A percentile compares a stretch with the other conserved stretches of the same genome.
Evolutionary conservation across 2,329 filamentous ascomycete species (phyloP).

Genomic region (Beauveria bassiana): DNA sequence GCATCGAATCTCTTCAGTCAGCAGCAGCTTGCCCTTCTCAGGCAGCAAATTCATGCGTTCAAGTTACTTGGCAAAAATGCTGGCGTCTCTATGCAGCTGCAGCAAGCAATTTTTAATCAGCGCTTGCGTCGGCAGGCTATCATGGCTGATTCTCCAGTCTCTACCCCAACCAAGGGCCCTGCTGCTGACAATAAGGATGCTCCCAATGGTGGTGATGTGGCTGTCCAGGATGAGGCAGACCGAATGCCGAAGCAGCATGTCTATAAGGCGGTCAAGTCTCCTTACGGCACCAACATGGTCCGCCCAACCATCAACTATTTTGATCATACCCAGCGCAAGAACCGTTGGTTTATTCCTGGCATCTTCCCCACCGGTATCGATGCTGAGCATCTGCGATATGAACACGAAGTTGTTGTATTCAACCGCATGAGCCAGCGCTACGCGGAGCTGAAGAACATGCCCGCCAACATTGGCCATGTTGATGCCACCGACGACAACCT

Average conservation of each 20-base stretch:
- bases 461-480: conserved; percentile 82
- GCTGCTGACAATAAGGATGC: conserved; percentile 24
- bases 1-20: conserved; percentile 58
- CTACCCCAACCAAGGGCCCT: conserved; percentile 23
- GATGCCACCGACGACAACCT: conserved; percentile 63
- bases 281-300: conserved; percentile 51
- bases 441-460: conserved; percentile 72
- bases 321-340: conserved; percentile 67
- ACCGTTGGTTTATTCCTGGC: conserved; percentile 74
- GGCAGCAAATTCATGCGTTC: conserved; percentile 86
- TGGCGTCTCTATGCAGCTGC: conserved; percentile 68
- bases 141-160: conserved; percentile 36
- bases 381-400: conserved; percentile 74
- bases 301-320: conserved; percentile 63
- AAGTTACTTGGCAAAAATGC: conserved; percentile 83
- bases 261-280: conserved; percentile 70
- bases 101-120: conserved; percentile 74
- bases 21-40: conserved; percentile 70
- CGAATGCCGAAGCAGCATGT: conserved; percentile 35
- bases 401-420: conserved; percentile 81
- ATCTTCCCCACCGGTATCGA: conserved; percentile 86
- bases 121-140: conserved; percentile 57
- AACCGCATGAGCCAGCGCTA: conserved; percentile 84
- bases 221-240: conserved; percentile 24
- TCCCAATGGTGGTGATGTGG: conserved; percentile 27